Conservation (phyloP, 331 rosid genomes). For the Erythrophleum ivorense region DNA sequence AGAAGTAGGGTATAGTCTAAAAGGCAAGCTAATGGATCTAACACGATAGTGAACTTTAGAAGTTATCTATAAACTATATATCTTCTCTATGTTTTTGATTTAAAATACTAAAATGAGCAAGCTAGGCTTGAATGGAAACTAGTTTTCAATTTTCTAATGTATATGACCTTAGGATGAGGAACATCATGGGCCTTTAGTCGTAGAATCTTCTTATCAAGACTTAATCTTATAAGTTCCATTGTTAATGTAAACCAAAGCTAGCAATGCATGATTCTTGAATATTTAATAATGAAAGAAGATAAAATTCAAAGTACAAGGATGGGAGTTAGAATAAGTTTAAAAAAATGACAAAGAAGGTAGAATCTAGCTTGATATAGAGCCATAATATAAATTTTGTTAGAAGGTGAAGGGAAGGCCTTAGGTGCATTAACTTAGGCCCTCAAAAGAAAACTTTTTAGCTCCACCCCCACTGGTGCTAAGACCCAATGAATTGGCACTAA, state of each 20-base stretch:
- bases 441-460: no score
- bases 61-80: slow-evolving; percentile 35
- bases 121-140: slow-evolving; percentile 29
- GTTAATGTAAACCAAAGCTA: slow-evolving; percentile 39
- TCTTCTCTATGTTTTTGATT: slow-evolving; percentile 22
- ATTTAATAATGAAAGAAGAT: slow-evolving; percentile 4
- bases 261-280: slow-evolving; percentile 49
- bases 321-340: not conserved
- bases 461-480: no score
- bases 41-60: slow-evolving; percentile 44
- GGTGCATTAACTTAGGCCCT: no score
- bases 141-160: no score
- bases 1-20: slow-evolving; percentile 54
- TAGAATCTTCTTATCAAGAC: slow-evolving; percentile 36
- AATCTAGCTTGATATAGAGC: slow-evolving; percentile 38
- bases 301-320: not conserved
- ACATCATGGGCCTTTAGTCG: slow-evolving; percentile 36
- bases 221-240: slow-evolving; percentile 37
- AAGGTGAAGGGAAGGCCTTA: not conserved
- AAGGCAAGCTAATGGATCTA: slow-evolving; percentile 79
- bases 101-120: slow-evolving; percentile 15
- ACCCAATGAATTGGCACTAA: no score
- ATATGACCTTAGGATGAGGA: not conserved
- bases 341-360: slow-evolving; percentile 39
- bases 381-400: slow-evolving; percentile 40